Evolutionary conservation across 148 eudicot genomes (phyloP), one percentile per base, ranked within the genome.

Genomic region (Arctostaphylos glauca): DNA sequence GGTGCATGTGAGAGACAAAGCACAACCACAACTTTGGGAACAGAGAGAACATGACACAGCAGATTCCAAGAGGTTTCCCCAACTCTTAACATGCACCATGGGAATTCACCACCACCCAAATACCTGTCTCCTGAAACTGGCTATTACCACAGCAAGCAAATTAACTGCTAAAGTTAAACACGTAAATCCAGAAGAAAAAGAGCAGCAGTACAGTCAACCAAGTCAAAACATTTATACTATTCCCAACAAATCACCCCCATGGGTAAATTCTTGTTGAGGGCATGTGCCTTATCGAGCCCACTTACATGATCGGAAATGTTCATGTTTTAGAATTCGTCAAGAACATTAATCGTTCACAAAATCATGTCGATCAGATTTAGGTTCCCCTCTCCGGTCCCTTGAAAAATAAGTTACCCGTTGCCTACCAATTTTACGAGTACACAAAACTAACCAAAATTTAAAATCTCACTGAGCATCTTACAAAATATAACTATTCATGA

Each of bases 71-170:
- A 81, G 84, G 84, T 73, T 64, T 68, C 38, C 75, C 74, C 76
- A 74, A 23, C 67, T 54, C 74, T 84, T 84, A 80, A 83, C 86
- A 87, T 89, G 85, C 71, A 86, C 84, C 89, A 80, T 87, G 68
- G 91, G 87, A 84, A 90, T 85, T 87, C 89, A 79, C 83, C 85
- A 83, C 86, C 83, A 85, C 79, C 67, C 81, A 88, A 66, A 50
- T 90, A 87, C 80, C 77, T 85, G 92, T 90, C 92, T 83, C 87
- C 70, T 80, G 25, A 73, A 81, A 62, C 81, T 62, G 55, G 81
- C 8, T 9, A 59, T 14, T 58, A 85, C 60, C 80, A 81, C 18
- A 84, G 55, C 78, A 68, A 68, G 53, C 46, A 55, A 80, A 58
- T 64, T 81, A 80, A 31, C 38, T 31, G 38, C 38, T 31, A 31